Base-by-base conservation (phyloP, 805 yeast species). In the Metschnikowia sp. region DNA sequence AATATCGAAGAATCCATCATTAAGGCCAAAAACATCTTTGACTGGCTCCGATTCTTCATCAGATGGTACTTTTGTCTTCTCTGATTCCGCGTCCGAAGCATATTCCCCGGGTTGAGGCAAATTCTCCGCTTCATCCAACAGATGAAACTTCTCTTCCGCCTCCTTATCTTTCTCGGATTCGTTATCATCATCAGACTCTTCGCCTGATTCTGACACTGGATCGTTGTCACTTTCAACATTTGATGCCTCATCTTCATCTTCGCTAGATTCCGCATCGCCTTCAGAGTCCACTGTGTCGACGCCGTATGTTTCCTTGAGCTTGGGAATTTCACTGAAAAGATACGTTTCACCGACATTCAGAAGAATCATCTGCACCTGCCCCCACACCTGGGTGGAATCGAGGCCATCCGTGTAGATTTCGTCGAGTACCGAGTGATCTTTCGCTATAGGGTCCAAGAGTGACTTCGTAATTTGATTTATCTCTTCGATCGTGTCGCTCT, bases 381-480 rank as follows among this genome's bases (percentile, higher is more conserved):
- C 96, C 89, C 92, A 92, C 0, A 94, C 90, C 62, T 92, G 98
- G 35, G 85, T 78, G 22, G 96, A 83, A 63, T 88, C 96, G 45
- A 92, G 72, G 0, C 97, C 98, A 41, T 90, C 95, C 11, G 86
- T 76, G 56, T 84, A 81, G 18, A 92, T 76, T 61, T 88, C 90
- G 64, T 90, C 96, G 18, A 92, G 72, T 6, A 86, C 85, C 1
- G 94, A 79, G 52, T 66, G 65, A 46, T 70, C 68, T 39, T 65
- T 63, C 22, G 82, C 75, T 32, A 84, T 69, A 4, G 86, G 85
- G 59, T 85, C 89, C 45, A 85, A 68, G 8, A 78, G 70, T 36
- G 56, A 47, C 60, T 83, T 84, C 26, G 77, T 72, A 48, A 70
- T 50, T 40, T 47, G 34, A 49, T 68, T 68, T 45, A 72, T 67